Evolutionary conservation across 73 alveolate genomes (phyloP).

Genomic region (Paramecium sexaurelia): DNA sequence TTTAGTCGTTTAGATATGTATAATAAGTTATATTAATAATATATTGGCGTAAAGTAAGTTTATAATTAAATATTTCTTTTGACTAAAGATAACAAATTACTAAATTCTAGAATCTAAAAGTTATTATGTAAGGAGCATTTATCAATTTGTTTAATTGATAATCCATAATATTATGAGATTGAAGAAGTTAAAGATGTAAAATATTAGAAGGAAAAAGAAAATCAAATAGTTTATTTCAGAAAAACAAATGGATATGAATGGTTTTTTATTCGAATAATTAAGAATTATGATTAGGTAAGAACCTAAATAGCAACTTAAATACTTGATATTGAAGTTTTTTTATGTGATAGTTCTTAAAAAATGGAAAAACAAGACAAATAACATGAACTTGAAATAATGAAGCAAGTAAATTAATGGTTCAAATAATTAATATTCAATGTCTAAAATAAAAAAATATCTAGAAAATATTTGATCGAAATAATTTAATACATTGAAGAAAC

Average conservation of each 20-base stretch:
- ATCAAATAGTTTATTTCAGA: background rate
- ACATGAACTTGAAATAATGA: background rate
- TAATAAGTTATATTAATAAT: background rate
- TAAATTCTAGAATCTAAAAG: background rate
- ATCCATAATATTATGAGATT: background rate
- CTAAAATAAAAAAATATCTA: background rate
- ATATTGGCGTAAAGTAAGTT: background rate
- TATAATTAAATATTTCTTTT: background rate
- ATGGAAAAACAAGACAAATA: background rate
- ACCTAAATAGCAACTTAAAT: too few species aligned
- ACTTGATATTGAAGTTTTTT: background rate
- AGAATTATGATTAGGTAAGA: background rate
- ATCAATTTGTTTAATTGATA: background rate
- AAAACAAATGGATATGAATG: background rate
- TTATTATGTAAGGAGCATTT: background rate
- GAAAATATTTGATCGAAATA: background rate
- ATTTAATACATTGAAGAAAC: background rate
- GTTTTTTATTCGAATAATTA: background rate
- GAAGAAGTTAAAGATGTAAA: background rate
- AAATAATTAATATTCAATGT: conserved; percentile 10
- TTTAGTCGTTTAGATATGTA: background rate
- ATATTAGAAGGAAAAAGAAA: background rate
- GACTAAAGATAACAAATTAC: background rate
- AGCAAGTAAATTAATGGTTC: background rate
- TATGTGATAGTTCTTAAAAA: background rate